A percentile compares a stretch with the other conserved stretches of the same genome.
phyloP scores from a whole-genome alignment of 192 early-diverging fungal genomes.

The Gonapodya sp. region DNA sequence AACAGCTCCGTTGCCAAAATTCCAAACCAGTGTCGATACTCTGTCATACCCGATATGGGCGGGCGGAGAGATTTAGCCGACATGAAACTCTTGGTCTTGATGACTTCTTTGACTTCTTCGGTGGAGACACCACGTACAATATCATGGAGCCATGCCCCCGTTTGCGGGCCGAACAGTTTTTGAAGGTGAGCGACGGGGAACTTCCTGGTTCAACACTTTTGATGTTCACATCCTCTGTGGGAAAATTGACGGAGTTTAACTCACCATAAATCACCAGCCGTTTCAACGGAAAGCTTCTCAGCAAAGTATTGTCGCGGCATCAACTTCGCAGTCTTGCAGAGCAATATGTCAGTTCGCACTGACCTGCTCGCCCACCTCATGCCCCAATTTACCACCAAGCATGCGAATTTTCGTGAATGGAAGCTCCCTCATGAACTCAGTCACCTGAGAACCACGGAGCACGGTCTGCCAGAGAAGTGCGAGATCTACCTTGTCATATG shows the following conservation, averaged over 20 bases:
- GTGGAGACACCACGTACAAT: not conserved
- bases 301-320: not conserved
- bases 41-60: not conserved
- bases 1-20: not conserved
- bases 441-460: slow-evolving; percentile 43
- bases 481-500: slow-evolving; percentile 2
- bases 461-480: slow-evolving; percentile 48
- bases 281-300: slow-evolving; percentile 21
- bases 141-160: not conserved
- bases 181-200: not conserved
- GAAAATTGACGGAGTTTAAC: too few relatives aligned
- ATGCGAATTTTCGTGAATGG: slow-evolving; percentile 72
- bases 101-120: not conserved
- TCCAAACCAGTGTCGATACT: not conserved
- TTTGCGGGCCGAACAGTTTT: not conserved
- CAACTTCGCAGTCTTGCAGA: slow-evolving; percentile 25
- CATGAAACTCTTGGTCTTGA: not conserved
- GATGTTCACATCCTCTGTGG: too few relatives aligned
- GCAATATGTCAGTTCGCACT: slow-evolving; percentile 43
- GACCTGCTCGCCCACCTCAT: slow-evolving; percentile 51
- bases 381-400: slow-evolving; percentile 80
- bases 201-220: too few relatives aligned
- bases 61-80: not conserved
- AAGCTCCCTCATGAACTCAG: slow-evolving; percentile 47
- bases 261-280: slow-evolving; percentile 46